These are phyloP conservation scores for Dipteronia sinensis DNA, from an alignment of 345 rosid genomes.

Conservation along the genomic window DNA sequence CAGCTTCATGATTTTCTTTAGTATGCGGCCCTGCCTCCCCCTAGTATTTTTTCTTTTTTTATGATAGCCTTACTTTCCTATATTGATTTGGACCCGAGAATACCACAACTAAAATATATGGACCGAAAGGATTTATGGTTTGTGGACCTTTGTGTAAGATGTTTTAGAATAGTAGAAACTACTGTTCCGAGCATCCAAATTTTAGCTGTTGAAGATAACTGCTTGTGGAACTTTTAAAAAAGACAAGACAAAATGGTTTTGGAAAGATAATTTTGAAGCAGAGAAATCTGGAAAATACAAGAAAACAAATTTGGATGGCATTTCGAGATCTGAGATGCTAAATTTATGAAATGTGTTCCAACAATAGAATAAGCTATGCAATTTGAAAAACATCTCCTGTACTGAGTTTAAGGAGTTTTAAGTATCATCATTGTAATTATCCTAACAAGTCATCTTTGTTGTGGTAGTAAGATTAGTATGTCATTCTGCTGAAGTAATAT, in stretches of 20 bases:
- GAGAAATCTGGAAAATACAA: not conserved
- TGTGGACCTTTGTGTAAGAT: not conserved
- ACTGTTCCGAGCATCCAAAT: not conserved
- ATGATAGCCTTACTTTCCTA: not conserved
- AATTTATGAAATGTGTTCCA: too few relatives aligned
- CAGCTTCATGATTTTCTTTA: not conserved
- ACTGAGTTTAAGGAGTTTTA: too few relatives aligned
- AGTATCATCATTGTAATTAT: too few relatives aligned
- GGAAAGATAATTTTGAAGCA: not conserved
- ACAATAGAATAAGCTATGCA: too few relatives aligned
- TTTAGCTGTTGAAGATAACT: not conserved
- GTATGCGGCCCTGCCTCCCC: not conserved
- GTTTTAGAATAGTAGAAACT: not conserved
- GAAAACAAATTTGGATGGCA: not conserved
- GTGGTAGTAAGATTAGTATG: too few relatives aligned
- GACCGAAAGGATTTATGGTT: not conserved
- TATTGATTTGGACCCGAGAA: not conserved
- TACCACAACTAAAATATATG: not conserved
- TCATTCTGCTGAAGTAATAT: too few relatives aligned
- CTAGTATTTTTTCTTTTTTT: not conserved
- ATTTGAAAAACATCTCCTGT: too few relatives aligned
- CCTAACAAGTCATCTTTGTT: too few relatives aligned
- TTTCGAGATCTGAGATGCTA: too few relatives aligned
- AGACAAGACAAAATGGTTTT: not conserved
- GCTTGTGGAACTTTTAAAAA: not conserved